Conservation (phyloP, 108 stramenopile genomes). For the Pseudonitzschia multistriata region DNA sequence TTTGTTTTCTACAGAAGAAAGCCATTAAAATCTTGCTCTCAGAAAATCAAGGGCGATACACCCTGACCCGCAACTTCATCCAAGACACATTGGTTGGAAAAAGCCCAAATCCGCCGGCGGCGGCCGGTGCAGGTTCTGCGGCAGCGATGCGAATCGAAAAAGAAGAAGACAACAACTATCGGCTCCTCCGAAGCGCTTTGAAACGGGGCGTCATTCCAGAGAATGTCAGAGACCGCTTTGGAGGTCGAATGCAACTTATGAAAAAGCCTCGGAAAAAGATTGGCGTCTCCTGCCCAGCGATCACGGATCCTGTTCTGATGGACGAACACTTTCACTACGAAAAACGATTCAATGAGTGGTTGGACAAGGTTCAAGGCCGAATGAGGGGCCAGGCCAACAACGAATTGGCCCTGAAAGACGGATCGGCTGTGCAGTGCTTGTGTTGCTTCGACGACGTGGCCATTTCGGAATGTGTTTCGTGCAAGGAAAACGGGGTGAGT, state of each 20-base stretch:
- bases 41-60: slow-evolving; percentile 26
- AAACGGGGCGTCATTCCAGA: not conserved
- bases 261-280: slow-evolving; percentile 6
- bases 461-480: slow-evolving; percentile 77
- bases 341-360: slow-evolving; percentile 42
- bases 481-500: slow-evolving; percentile 52
- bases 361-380: slow-evolving; percentile 3
- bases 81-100: slow-evolving; percentile 23
- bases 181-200: slow-evolving; percentile 6
- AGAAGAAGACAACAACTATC: slow-evolving; percentile 11
- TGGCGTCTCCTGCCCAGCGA: not conserved
- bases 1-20: slow-evolving; percentile 28
- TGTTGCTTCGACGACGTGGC: slow-evolving; percentile 75
- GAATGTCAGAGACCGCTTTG: not conserved
- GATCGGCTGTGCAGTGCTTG: slow-evolving; percentile 58
- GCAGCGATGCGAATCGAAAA: slow-evolving; percentile 23
- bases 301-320: slow-evolving; percentile 30
- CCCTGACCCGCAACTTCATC: slow-evolving; percentile 26
- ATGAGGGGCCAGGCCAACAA: slow-evolving; percentile 20
- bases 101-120: not conserved
- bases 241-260: not conserved
- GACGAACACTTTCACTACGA: slow-evolving; percentile 40
- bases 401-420: slow-evolving; percentile 15
- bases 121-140: slow-evolving; percentile 1
- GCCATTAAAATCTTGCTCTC: not conserved